Conservation (phyloP, 139 green algal genomes). For the Desmodesmus armatus region DNA sequence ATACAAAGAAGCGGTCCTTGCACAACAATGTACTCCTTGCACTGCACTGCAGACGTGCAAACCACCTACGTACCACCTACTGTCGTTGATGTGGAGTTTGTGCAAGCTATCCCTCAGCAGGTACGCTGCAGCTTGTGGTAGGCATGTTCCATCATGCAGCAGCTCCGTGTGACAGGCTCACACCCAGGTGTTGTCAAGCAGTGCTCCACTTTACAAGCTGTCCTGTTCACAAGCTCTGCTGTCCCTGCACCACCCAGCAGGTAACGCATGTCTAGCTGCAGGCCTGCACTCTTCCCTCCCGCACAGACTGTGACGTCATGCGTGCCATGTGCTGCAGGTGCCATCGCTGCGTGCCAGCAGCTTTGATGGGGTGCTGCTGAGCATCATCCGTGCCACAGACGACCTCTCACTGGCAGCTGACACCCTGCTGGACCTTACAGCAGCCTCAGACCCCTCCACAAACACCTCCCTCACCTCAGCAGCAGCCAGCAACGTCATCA, state of each 20-base stretch:
- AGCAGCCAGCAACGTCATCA: neutral
- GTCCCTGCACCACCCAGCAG: neutral
- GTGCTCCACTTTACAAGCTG: neutral
- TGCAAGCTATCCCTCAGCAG: neutral
- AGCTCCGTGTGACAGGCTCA: neutral
- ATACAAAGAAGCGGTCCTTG: too few relatives aligned
- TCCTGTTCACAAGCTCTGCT: neutral
- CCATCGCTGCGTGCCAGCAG: neutral
- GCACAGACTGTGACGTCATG: neutral
- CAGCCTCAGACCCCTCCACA: neutral
- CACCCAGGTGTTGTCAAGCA: neutral
- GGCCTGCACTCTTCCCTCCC: neutral
- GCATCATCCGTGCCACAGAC: conserved; percentile 1
- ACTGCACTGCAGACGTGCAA: too few relatives aligned
- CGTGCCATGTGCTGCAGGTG: neutral
- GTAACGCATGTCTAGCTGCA: neutral
- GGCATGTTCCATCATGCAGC: neutral
- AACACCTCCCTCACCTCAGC: neutral
- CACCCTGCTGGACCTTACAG: conserved; percentile 11
- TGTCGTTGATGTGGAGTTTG: neutral
- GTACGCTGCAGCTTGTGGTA: neutral
- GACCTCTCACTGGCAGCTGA: neutral
- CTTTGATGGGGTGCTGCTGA: neutral
- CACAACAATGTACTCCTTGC: too few relatives aligned
- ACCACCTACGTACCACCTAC: too few relatives aligned